Percentiles rank a stretch among this genome's conserved stretches.
Evolutionary conservation across 2,329 filamentous ascomycete species (phyloP).

Genomic region (Curvularia hawaiiensis): DNA sequence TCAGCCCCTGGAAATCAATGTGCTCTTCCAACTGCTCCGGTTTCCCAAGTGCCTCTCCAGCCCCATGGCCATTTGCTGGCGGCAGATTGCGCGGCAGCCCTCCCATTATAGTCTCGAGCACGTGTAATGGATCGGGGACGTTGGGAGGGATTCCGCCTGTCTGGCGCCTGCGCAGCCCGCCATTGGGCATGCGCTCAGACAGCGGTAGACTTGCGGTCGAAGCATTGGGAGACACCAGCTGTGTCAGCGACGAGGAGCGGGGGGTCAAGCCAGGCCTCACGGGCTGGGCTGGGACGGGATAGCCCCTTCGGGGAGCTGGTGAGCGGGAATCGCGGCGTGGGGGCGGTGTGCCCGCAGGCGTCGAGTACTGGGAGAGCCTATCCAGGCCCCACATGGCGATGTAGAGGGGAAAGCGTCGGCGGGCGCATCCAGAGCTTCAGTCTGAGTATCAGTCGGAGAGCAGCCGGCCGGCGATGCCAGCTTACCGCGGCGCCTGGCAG

Average conservation of each 20-base stretch:
- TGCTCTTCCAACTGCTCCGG: conserved; percentile 62
- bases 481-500: not conserved
- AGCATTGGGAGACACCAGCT: conserved; percentile 72
- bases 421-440: not conserved
- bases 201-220: conserved; percentile 77
- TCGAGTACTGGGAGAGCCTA: conserved; percentile 75
- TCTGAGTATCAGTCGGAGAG: not conserved
- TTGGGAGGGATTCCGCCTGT: conserved; percentile 57
- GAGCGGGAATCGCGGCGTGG: conserved; percentile 71
- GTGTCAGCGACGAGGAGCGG: conserved; percentile 73
- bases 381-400: conserved; percentile 80
- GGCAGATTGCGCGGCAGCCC: conserved; percentile 39
- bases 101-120: conserved; percentile 67
- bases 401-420: not conserved
- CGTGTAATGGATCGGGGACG: conserved; percentile 71
- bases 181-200: conserved; percentile 69
- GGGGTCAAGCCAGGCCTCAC: conserved; percentile 71
- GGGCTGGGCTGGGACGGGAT: conserved; percentile 71
- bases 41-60: conserved; percentile 45
- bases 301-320: conserved; percentile 70
- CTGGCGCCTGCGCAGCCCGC: conserved; percentile 68
- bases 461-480: not conserved
- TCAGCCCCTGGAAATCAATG: conserved; percentile 79
- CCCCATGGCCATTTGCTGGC: conserved; percentile 16
- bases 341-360: conserved; percentile 66